phyloP scores from a whole-genome alignment of 164 flowering plant genomes.

The Piper longum region DNA sequence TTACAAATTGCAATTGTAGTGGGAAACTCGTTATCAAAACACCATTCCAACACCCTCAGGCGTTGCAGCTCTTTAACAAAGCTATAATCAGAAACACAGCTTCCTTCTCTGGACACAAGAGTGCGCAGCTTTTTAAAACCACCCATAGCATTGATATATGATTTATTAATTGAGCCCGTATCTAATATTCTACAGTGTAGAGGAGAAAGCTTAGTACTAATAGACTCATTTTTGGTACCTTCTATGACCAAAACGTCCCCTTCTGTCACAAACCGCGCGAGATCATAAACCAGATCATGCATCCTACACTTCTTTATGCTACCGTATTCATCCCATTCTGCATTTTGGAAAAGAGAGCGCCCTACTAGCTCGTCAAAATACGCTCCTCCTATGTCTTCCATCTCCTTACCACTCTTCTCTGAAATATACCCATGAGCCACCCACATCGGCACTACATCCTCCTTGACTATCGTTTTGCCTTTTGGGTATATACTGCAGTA shows the following conservation, averaged over 20 bases:
- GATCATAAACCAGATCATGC: constrained; percentile 3
- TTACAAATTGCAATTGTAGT: background rate
- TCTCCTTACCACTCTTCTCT: background rate
- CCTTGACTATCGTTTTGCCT: background rate
- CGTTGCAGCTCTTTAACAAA: too few relatives aligned
- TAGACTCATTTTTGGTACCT: background rate
- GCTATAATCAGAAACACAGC: too few relatives aligned
- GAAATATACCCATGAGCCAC: constrained; percentile 3
- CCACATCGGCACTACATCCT: constrained; percentile 1
- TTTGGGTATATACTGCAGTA: constrained; percentile 6
- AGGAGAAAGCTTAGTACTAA: background rate
- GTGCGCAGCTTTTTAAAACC: background rate
- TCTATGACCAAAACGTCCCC: background rate
- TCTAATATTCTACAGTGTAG: constrained; percentile 1
- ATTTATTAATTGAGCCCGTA: too few relatives aligned
- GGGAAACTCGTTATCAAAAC: background rate
- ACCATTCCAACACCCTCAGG: background rate
- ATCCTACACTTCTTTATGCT: background rate
- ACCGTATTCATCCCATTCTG: background rate
- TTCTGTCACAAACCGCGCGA: background rate
- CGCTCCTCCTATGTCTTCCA: background rate
- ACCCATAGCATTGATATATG: background rate
- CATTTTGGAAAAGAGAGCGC: background rate
- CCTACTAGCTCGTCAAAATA: constrained; percentile 2
- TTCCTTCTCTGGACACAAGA: background rate